Conservation (phyloP, 1,139 yeast species). For the Ogataea hybrid region DNA sequence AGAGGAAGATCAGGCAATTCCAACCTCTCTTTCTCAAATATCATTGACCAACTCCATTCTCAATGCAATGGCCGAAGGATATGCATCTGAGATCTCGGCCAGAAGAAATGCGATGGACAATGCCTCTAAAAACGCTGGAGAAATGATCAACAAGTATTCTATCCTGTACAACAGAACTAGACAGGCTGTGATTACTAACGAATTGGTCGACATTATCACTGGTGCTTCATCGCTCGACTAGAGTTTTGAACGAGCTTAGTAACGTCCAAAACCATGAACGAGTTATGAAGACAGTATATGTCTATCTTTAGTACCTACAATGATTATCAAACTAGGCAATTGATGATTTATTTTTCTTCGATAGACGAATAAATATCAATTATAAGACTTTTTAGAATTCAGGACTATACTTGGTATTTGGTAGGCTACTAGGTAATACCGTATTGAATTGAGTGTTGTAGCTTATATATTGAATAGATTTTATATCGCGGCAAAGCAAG, state of each 20-base stretch:
- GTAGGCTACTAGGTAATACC: too few species aligned
- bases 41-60: constrained; percentile 86
- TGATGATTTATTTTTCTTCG: too few species aligned
- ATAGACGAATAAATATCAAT: too few species aligned
- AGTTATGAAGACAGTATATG: too few species aligned
- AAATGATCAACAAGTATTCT: constrained; percentile 94
- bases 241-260: constrained; percentile 9
- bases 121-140: constrained; percentile 99
- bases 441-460: too few species aligned
- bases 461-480: too few species aligned
- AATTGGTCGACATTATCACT: constrained; percentile 97
- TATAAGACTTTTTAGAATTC: too few species aligned
- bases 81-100: constrained; percentile 96
- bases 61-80: constrained; percentile 96
- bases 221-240: constrained; percentile 99
- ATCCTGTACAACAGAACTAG: constrained; percentile 99
- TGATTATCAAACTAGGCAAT: too few species aligned
- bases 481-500: too few species aligned
- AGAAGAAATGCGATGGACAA: constrained; percentile 99
- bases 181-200: constrained; percentile 99
- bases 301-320: too few species aligned
- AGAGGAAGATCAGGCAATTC: constrained; percentile 69
- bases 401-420: too few species aligned
- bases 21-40: constrained; percentile 71
- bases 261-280: not conserved